phyloP scores from a whole-genome alignment of 2,329 filamentous ascomycete genomes.

The Fusarium pseudoanthophilum region DNA sequence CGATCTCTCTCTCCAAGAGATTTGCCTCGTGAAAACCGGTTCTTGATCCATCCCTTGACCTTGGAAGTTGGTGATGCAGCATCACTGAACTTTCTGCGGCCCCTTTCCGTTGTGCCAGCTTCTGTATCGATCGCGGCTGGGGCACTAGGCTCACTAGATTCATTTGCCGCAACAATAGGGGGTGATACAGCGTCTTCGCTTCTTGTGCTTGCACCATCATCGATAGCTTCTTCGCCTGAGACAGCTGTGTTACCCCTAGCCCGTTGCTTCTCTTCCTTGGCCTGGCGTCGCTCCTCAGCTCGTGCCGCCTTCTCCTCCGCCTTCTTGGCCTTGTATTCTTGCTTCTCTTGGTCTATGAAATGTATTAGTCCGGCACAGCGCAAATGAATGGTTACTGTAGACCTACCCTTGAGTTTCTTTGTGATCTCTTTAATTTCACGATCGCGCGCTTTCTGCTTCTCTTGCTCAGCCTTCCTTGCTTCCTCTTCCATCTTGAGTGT shows the following conservation, averaged over 20 bases:
- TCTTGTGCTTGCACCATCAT: conserved; percentile 21
- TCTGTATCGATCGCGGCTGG: conserved; percentile 28
- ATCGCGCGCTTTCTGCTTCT: conserved; percentile 60
- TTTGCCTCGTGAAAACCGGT: conserved; percentile 59
- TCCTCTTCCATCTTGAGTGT: conserved; percentile 72
- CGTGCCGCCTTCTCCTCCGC: conserved; percentile 55
- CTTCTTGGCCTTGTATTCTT: conserved; percentile 49
- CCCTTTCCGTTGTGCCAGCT: conserved; percentile 21
- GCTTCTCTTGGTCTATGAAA: conserved; percentile 58
- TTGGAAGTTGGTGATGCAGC: conserved; percentile 51
- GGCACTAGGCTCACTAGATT: neutral
- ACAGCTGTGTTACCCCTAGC: conserved; percentile 42
- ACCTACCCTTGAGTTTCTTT: conserved; percentile 69
- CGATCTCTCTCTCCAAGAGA: conserved; percentile 54
- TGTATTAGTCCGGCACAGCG: conserved; percentile 45
- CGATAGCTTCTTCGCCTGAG: conserved; percentile 18
- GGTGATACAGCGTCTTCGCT: conserved; percentile 19
- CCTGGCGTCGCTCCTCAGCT: conserved; percentile 62
- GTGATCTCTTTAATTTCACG: conserved; percentile 64
- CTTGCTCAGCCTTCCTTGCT: conserved; percentile 63
- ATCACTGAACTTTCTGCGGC: conserved; percentile 34
- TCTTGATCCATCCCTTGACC: conserved; percentile 67
- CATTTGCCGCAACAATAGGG: neutral
- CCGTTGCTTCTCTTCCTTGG: conserved; percentile 65
- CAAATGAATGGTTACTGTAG: neutral